Base-by-base conservation (phyloP, 371 early-diverging fungal species). In the Mortierella sp. region DNA sequence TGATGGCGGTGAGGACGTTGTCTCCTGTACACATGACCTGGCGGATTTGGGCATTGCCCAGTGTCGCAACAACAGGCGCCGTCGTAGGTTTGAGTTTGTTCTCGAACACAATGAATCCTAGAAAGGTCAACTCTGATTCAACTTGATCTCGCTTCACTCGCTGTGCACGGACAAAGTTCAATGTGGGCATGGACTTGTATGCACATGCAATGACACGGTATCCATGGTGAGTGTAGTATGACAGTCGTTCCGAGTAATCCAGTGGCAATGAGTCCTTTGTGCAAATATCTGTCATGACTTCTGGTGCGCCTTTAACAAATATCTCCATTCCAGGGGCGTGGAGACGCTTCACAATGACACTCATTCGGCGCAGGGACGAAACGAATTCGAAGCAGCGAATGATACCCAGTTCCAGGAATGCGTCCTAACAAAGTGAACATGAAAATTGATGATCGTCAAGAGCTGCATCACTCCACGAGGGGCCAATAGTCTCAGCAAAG, bases 1-100 rank as follows among this genome's bases (percentile, higher is more conserved):
- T 95, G 44, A 99, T 88, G 3, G 99, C 98, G 2, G 99, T 99
- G 49, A 99, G 82, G 19, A 97, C 89, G 77, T 96, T 97, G 79
- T 99, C 99, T n/a, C 98, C 99, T 0, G 99, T 99, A 70, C 98
- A 98, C 99, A 99, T 99, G 47, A 97, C 87, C 80, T 91, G 92
- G 21, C 95, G 87, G 54, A 99, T 96, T 22, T 87, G 86, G 16
- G 99, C 99, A 27, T 82, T 83, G 31, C 88, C 86, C 29, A 99
- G 86, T 34, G 90, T 91, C 22, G 85, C 80, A 21, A 99, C 89
- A 0, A 96, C 94, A 2, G 88, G 80, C 5, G 85, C 81, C 0
- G 99, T 95, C 3, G 90, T 92, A 4, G 91, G 88, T 72, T 99
- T 99, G 17, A 99, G 82, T 82, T 96, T 96, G 85, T 99, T 99